These are phyloP conservation scores for Kuraishia ogatae DNA, from an alignment of 805 yeast species.

Conservation along the genomic window DNA sequence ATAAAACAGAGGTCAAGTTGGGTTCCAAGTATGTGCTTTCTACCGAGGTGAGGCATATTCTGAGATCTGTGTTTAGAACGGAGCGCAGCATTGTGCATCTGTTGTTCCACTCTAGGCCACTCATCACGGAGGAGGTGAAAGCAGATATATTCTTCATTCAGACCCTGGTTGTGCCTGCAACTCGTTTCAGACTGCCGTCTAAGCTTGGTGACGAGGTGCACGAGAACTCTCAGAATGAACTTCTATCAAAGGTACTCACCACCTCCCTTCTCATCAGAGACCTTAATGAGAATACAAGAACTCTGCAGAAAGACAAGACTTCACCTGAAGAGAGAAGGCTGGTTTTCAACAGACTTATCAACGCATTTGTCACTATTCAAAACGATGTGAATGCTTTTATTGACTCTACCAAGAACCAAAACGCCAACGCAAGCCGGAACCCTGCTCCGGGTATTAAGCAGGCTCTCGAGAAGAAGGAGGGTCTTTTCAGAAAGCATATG, in stretches of 20 bases:
- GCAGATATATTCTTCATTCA: conserved; percentile 90
- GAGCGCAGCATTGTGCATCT: conserved; percentile 65
- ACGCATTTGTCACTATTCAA: conserved; percentile 89
- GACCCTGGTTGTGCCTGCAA: conserved; percentile 88
- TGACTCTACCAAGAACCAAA: conserved; percentile 85
- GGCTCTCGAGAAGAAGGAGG: conserved; percentile 97
- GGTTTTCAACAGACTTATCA: conserved; percentile 85
- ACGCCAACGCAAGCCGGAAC: conserved; percentile 52
- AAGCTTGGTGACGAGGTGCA: conserved; percentile 95
- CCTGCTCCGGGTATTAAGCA: conserved; percentile 96
- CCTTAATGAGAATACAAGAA: conserved; percentile 74
- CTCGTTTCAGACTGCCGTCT: conserved; percentile 94
- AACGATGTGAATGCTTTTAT: conserved; percentile 91
- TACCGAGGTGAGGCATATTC: conserved; percentile 75
- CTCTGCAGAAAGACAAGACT: conserved; percentile 48
- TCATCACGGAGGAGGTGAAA: conserved; percentile 30
- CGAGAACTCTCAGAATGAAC: conserved; percentile 88
- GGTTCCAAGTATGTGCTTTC: conserved; percentile 84
- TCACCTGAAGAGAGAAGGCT: conserved; percentile 65
- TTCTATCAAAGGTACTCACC: conserved; percentile 69
- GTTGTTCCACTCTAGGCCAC: conserved; percentile 79
- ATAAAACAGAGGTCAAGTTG: conserved; percentile 11
- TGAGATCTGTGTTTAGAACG: conserved; percentile 63
- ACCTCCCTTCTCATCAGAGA: conserved; percentile 81
- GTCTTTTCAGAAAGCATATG: conserved; percentile 97